Evolutionary conservation across 257 asterid species (phyloP).

Genomic region (Forsythia viridissima): DNA sequence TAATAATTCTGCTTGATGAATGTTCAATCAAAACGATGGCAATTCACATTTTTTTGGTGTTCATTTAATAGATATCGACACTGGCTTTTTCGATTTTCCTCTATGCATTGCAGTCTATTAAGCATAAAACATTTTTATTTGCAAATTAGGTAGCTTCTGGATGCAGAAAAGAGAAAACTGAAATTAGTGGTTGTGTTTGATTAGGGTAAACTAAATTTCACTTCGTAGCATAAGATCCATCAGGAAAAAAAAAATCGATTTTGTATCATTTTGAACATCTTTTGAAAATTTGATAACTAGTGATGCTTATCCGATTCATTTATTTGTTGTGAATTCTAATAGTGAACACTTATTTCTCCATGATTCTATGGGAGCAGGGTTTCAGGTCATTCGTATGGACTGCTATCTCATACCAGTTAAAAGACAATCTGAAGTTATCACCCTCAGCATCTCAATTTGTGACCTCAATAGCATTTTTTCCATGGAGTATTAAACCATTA

Average conservation of each 20-base stretch:
- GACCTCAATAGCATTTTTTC: slow-evolving; percentile 83
- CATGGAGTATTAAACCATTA: slow-evolving; percentile 94
- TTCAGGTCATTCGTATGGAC: slow-evolving; percentile 98
- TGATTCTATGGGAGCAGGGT: slow-evolving; percentile 65
- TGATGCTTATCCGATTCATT: not conserved
- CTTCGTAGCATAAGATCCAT: not conserved
- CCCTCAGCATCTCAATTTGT: slow-evolving; percentile 96
- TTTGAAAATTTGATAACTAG: slow-evolving; percentile 11
- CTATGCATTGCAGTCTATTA: slow-evolving; percentile 2
- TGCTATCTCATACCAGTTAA: slow-evolving; percentile 90
- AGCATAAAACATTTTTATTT: not conserved
- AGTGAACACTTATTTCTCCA: slow-evolving; percentile 12
- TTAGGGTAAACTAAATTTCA: not conserved
- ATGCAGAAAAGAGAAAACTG: not conserved
- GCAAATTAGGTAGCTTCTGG: not conserved
- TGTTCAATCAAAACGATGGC: not conserved
- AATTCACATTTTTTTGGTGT: not conserved
- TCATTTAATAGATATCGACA: not conserved
- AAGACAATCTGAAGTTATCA: slow-evolving; percentile 81
- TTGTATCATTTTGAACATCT: slow-evolving; percentile 16
- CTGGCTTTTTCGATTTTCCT: not conserved
- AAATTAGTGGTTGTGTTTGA: slow-evolving; percentile 1
- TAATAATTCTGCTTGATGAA: not conserved
- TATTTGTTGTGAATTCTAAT: slow-evolving; percentile 17
- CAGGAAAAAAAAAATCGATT: not conserved